phyloP scores from a whole-genome alignment of 2,329 filamentous ascomycete species.

The Eutypella sp. region DNA sequence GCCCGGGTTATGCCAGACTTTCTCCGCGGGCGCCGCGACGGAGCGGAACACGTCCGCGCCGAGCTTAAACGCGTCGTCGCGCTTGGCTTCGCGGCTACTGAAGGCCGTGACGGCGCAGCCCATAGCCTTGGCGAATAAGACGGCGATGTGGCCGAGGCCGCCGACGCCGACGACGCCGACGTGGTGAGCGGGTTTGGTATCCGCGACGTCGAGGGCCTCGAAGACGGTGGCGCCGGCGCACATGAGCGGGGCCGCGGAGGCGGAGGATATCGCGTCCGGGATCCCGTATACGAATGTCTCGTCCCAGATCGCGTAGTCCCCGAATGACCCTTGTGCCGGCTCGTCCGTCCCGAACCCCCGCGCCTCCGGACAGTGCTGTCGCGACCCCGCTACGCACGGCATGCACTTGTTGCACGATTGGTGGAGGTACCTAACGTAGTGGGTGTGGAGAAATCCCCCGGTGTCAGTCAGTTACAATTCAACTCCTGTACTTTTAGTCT shows the following conservation, averaged over 20 bases:
- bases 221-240: conserved; percentile 41
- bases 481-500: too few relatives aligned
- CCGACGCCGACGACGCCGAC: conserved; percentile 49
- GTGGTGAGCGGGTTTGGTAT: conserved; percentile 20
- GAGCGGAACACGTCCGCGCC: conserved; percentile 10
- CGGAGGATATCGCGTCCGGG: conserved; percentile 31
- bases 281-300: conserved; percentile 34
- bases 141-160: conserved; percentile 58
- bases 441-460: neutral
- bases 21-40: neutral
- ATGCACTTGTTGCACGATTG: conserved; percentile 27
- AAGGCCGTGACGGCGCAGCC: conserved; percentile 28
- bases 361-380: conserved; percentile 25
- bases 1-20: neutral
- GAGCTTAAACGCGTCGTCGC: conserved; percentile 7
- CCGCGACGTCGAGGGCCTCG: conserved; percentile 22
- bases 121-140: conserved; percentile 60
- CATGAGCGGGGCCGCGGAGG: conserved; percentile 39
- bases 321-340: conserved; percentile 31
- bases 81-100: conserved; percentile 1
- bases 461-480: too few relatives aligned
- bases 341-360: conserved; percentile 29
- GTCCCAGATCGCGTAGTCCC: conserved; percentile 27
- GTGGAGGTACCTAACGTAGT: conserved; percentile 4
- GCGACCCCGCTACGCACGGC: conserved; percentile 8